Base-by-base conservation (phyloP, 2,329 filamentous ascomycete species). In the Clarireedia homoeocarpa region DNA sequence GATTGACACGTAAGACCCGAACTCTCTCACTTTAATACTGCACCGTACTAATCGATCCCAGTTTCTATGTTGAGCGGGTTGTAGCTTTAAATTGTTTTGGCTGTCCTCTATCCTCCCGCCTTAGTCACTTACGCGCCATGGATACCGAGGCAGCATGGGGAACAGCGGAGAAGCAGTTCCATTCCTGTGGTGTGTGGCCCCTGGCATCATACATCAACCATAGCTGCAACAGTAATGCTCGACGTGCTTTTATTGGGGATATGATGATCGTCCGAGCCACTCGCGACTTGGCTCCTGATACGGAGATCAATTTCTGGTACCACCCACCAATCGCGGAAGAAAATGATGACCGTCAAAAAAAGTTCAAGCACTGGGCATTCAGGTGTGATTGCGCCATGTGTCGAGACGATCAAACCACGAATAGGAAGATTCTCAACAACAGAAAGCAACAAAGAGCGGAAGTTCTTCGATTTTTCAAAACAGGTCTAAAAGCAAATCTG, bases 191-290 rank as follows among this genome's bases (percentile, higher is more conserved):
- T 5, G 44, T 65, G 20, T 64, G 61, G 56, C 49, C 51, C 10
- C 24, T 49, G 10, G 61, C 61, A 24, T 58, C 60, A 10, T 49
- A 51, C 15, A 61, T 65, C 44, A 64, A 63, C 27, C 62, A 65
- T 27, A 57, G 57, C 15, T 64, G 63, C 44, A 44, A 55, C 3
- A 53, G 56, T 30, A 65, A 64, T 36, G 59, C 56, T 30, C 46
- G 20, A 0, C 53, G 59, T n/a, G 58, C 54, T 44, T 62, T 62
- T 52, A 52, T 62, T 7, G 57, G 58, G 15, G 59, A 62, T 39
- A 54, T 63, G n/a, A 55, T 55, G 49, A 34, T 62, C 36, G 40
- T 60, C 3, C 53, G 61, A 6, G 55, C 59, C 6, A 48, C 52
- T 20, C n/a, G 51, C 23, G 56, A 63, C 44, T 54, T 60, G 36